These are phyloP conservation scores for Cladosporium halotolerans DNA, from an alignment of 2,329 filamentous ascomycete genomes.

Conservation along the genomic window DNA sequence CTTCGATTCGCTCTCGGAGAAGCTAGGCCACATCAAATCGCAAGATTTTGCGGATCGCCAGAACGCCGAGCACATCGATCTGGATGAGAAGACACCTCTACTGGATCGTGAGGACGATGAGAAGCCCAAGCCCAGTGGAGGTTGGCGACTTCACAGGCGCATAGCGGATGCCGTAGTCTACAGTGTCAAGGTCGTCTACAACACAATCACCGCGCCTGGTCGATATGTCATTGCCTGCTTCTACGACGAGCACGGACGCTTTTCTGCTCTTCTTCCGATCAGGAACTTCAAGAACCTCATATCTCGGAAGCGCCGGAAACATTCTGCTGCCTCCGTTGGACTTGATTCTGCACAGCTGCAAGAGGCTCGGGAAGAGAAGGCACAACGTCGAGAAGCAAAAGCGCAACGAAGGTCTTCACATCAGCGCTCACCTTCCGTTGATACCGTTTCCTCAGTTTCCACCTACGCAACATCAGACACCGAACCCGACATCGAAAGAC, in stretches of 20 bases:
- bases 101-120: slow-evolving; percentile 36
- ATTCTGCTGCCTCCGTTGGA: slow-evolving; percentile 20
- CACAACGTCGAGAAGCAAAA: slow-evolving; percentile 17
- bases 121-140: slow-evolving; percentile 5
- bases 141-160: slow-evolving; percentile 56
- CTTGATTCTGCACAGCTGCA: slow-evolving; percentile 26
- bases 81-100: slow-evolving; percentile 66
- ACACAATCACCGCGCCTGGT: slow-evolving; percentile 70
- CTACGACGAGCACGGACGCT: slow-evolving; percentile 71
- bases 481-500: slow-evolving; percentile 51
- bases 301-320: not conserved
- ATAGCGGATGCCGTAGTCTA: slow-evolving; percentile 67
- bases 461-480: slow-evolving; percentile 61
- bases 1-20: slow-evolving; percentile 20
- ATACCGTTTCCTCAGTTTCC: slow-evolving; percentile 38
- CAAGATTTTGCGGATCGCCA: slow-evolving; percentile 17
- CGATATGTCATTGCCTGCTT: slow-evolving; percentile 78
- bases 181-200: slow-evolving; percentile 70
- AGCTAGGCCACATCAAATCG: slow-evolving; percentile 15
- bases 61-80: slow-evolving; percentile 14
- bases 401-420: slow-evolving; percentile 27
- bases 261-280: slow-evolving; percentile 70
- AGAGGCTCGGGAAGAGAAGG: slow-evolving; percentile 27
- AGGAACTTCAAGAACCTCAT: slow-evolving; percentile 49
- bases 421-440: slow-evolving; percentile 36